Conservation (phyloP, 768 basidiomycete genomes). For the Serendipita indica region DNA sequence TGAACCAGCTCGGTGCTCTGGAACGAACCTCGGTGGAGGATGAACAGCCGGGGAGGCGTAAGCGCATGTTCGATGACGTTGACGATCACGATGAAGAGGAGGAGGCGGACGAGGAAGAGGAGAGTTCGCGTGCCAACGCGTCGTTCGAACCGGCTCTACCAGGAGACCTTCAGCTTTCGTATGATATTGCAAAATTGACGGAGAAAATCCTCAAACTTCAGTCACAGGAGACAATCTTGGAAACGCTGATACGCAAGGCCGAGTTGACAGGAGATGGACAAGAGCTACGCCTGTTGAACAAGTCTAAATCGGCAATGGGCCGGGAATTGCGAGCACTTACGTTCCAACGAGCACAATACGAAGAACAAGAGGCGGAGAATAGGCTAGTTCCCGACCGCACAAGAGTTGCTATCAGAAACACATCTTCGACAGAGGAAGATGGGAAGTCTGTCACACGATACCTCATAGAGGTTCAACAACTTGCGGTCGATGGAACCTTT, state of each 20-base stretch:
- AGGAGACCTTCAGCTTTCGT: conserved; percentile 75
- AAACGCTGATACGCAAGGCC: conserved; percentile 83
- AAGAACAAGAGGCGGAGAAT: conserved; percentile 88
- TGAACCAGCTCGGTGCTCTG: neutral
- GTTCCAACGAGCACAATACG: conserved; percentile 87
- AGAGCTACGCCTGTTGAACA: conserved; percentile 68
- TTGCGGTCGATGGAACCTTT: conserved; percentile 62
- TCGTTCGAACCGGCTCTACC: conserved; percentile 69
- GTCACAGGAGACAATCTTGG: conserved; percentile 69
- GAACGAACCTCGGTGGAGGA: conserved; percentile 23
- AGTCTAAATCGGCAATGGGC: conserved; percentile 66
- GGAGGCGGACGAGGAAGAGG: conserved; percentile 28
- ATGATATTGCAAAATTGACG: conserved; percentile 67
- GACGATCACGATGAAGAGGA: conserved; percentile 34
- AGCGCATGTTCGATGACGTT: conserved; percentile 22
- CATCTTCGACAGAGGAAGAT: conserved; percentile 65
- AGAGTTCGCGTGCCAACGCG: conserved; percentile 25
- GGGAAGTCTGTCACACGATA: conserved; percentile 88
- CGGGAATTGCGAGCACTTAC: conserved; percentile 69
- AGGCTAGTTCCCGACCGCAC: conserved; percentile 73
- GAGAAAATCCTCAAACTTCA: conserved; percentile 64
- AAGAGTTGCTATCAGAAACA: conserved; percentile 69
- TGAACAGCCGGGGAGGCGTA: conserved; percentile 23
- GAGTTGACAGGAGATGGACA: conserved; percentile 83
- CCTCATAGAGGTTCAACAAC: conserved; percentile 80